Percentiles rank a stretch among this genome's conserved stretches.
These are phyloP conservation scores for Serendipita vermifera DNA, from an alignment of 768 basidiomycete genomes.

Conservation along the genomic window DNA sequence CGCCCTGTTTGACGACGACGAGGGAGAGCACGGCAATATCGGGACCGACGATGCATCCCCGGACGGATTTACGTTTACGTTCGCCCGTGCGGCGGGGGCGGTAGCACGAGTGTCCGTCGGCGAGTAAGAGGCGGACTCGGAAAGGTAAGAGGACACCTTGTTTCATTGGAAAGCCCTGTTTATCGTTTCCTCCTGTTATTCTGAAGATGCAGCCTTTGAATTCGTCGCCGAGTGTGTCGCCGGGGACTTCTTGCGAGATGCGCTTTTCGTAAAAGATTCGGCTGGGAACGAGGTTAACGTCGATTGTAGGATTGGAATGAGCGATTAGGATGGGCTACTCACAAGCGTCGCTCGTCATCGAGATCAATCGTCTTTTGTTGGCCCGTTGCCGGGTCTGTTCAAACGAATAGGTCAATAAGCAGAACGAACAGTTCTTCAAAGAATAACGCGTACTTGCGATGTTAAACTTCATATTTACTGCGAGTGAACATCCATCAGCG, in stretches of 20 bases:
- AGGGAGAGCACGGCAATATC: constrained; percentile 92
- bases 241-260: constrained; percentile 88
- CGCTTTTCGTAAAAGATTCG: constrained; percentile 96
- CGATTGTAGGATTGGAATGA: not conserved
- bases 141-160: constrained; percentile 92
- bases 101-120: constrained; percentile 97
- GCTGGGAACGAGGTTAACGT: constrained; percentile 30
- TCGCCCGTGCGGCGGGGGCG: constrained; percentile 84
- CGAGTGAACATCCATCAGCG: no score
- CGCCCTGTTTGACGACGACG: constrained; percentile 94
- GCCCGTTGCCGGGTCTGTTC: constrained; percentile 85
- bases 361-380: constrained; percentile 92
- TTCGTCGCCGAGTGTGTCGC: constrained; percentile 84
- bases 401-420: constrained; percentile 16
- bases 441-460: constrained; percentile 67
- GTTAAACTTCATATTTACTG: constrained; percentile 93
- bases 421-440: constrained; percentile 7
- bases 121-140: constrained; percentile 86
- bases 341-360: constrained; percentile 84
- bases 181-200: constrained; percentile 97
- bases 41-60: constrained; percentile 93
- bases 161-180: constrained; percentile 99
- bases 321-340: constrained; percentile 21
- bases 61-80: constrained; percentile 97
- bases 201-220: constrained; percentile 95